Conservation (phyloP, 2,329 filamentous ascomycete species). For the Penicillium sp. region DNA sequence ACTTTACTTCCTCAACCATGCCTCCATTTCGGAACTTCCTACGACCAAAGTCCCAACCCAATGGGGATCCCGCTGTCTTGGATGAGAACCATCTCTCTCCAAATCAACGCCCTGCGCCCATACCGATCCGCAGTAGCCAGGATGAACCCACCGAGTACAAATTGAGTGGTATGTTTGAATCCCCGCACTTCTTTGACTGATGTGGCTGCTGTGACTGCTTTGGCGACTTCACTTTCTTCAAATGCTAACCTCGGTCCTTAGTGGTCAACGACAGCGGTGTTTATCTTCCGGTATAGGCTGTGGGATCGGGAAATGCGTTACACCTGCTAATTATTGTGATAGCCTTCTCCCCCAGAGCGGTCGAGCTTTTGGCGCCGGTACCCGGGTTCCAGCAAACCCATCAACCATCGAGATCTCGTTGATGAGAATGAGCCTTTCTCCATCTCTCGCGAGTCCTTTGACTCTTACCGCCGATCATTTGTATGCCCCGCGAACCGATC, state of each 20-base stretch:
- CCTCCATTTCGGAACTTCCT: slow-evolving; percentile 72
- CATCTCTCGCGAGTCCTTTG: slow-evolving; percentile 94
- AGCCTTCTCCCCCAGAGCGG: slow-evolving; percentile 88
- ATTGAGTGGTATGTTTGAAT: slow-evolving; percentile 67
- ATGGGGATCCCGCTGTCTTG: slow-evolving; percentile 38
- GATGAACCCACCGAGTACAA: slow-evolving; percentile 74
- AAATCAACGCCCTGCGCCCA: slow-evolving; percentile 45
- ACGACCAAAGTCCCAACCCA: slow-evolving; percentile 56
- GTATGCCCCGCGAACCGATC: slow-evolving; percentile 53
- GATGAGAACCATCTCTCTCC: slow-evolving; percentile 57
- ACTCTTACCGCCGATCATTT: slow-evolving; percentile 93
- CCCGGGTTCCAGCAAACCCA: slow-evolving; percentile 49
- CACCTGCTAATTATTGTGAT: slow-evolving; percentile 14
- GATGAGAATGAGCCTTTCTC: slow-evolving; percentile 89
- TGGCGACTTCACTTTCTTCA: neutral
- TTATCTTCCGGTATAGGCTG: slow-evolving; percentile 75
- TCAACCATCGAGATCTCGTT: slow-evolving; percentile 63
- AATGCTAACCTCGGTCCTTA: slow-evolving; percentile 45
- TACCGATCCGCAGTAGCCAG: slow-evolving; percentile 62
- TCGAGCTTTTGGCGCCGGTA: slow-evolving; percentile 72
- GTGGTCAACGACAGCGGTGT: slow-evolving; percentile 95
- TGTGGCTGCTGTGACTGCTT: neutral
- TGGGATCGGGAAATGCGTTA: neutral
- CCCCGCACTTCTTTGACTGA: neutral
- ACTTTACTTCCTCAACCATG: slow-evolving; percentile 48